These are phyloP conservation scores for Pseudogymnoascus sp. DNA, from an alignment of 2,329 filamentous ascomycete genomes.

Conservation along the genomic window DNA sequence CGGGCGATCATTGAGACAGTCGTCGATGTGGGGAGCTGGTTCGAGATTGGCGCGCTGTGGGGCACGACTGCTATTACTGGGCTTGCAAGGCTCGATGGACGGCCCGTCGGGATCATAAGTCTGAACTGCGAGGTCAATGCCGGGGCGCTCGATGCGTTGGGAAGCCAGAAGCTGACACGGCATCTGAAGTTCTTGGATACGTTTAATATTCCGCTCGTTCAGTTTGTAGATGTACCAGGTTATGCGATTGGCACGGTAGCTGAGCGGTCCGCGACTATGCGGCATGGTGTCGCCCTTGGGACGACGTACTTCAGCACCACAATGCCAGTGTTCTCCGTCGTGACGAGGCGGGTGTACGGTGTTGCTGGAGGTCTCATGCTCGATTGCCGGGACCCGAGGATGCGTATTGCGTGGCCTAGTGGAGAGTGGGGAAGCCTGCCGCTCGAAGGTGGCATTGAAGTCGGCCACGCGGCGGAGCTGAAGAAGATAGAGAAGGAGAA, in stretches of 20 bases:
- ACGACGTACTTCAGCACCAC: conserved; percentile 57
- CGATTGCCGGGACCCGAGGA: conserved; percentile 52
- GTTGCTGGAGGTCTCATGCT: conserved; percentile 60
- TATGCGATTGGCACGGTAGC: conserved; percentile 59
- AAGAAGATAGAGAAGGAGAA: conserved; percentile 46
- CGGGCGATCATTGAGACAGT: conserved; percentile 50
- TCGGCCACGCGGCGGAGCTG: conserved; percentile 53
- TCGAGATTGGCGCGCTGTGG: conserved; percentile 59
- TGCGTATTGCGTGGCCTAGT: conserved; percentile 57
- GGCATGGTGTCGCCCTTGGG: conserved; percentile 54
- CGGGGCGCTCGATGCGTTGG: conserved; percentile 53
- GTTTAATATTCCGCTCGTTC: conserved; percentile 57
- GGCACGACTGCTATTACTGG: conserved; percentile 55
- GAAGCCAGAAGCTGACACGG: conserved; percentile 53
- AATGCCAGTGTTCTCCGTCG: conserved; percentile 55
- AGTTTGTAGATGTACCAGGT: conserved; percentile 57
- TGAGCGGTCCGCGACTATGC: conserved; percentile 57
- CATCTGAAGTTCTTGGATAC: conserved; percentile 58
- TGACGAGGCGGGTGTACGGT: conserved; percentile 54
- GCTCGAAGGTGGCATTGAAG: conserved; percentile 58
- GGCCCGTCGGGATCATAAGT: conserved; percentile 51
- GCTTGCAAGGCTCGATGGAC: conserved; percentile 49
- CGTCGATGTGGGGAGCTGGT: conserved; percentile 50
- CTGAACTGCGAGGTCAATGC: conserved; percentile 55
- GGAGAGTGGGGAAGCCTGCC: conserved; percentile 57